phyloP scores from a whole-genome alignment of 495 filamentous ascomycete species.

The Penicillium silybi region DNA sequence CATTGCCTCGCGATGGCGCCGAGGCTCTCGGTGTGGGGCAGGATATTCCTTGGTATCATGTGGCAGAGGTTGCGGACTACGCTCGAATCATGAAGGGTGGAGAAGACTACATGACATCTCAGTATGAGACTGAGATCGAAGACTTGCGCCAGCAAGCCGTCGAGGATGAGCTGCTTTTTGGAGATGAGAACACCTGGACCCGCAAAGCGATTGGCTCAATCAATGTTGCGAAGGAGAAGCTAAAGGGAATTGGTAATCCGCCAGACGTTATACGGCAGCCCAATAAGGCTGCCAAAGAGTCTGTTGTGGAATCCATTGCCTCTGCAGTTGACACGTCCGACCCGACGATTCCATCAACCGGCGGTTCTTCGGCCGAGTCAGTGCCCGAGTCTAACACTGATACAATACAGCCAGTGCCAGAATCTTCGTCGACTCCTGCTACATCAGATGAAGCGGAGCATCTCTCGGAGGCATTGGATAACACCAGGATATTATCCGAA shows the following conservation, averaged over 20 bases:
- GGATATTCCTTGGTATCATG: conserved; percentile 90
- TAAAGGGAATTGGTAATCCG: conserved; percentile 68
- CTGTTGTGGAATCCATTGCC: conserved; percentile 27
- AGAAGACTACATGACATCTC: conserved; percentile 76
- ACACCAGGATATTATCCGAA: conserved; percentile 18
- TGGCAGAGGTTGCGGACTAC: conserved; percentile 90
- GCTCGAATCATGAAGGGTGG: conserved; percentile 93
- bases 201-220: conserved; percentile 73
- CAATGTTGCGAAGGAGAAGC: conserved; percentile 65
- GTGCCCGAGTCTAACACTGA: conserved; percentile 2
- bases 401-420: not conserved
- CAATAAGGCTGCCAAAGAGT: conserved; percentile 37
- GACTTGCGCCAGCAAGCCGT: conserved; percentile 70
- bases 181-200: conserved; percentile 89
- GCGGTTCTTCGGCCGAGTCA: conserved; percentile 31
- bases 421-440: conserved; percentile 6
- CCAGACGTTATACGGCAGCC: conserved; percentile 53
- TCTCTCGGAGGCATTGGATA: conserved; percentile 28
- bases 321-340: not conserved
- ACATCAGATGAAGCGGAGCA: conserved; percentile 21
- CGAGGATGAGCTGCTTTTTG: conserved; percentile 90
- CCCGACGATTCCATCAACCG: conserved; percentile 42
- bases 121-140: conserved; percentile 74
- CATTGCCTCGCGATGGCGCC: conserved; percentile 77
- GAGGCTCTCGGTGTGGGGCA: conserved; percentile 63